Conservation (phyloP, 768 basidiomycete genomes). For the Trametes elegans region DNA sequence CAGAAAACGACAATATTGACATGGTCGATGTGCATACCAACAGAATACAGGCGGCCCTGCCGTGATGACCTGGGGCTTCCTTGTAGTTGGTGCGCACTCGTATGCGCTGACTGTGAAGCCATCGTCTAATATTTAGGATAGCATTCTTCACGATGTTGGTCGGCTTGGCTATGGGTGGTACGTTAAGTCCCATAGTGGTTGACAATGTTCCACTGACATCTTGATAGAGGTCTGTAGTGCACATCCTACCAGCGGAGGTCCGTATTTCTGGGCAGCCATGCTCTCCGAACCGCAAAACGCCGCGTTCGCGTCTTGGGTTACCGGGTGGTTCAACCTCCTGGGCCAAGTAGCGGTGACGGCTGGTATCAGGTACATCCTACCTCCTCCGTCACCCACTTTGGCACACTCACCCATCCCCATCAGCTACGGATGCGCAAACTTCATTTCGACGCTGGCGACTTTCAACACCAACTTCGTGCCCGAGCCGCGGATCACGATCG, state of each 20-base stretch:
- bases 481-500: slow-evolving; percentile 58
- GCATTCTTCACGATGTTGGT: slow-evolving; percentile 68
- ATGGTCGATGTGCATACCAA: not conserved
- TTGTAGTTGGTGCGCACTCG: slow-evolving; percentile 51
- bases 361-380: slow-evolving; percentile 51
- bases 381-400: not conserved
- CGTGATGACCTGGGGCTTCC: slow-evolving; percentile 77
- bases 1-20: not conserved
- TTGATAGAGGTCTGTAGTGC: slow-evolving; percentile 48
- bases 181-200: slow-evolving; percentile 11
- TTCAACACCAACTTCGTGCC: slow-evolving; percentile 59
- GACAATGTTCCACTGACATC: not conserved
- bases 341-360: slow-evolving; percentile 79
- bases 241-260: slow-evolving; percentile 70
- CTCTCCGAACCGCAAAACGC: slow-evolving; percentile 55
- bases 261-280: slow-evolving; percentile 84
- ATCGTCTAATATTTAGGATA: not conserved
- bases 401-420: not conserved
- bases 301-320: slow-evolving; percentile 70
- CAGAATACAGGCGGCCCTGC: slow-evolving; percentile 74
- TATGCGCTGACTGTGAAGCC: not conserved
- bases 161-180: slow-evolving; percentile 74
- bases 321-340: slow-evolving; percentile 73
- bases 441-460: slow-evolving; percentile 63
- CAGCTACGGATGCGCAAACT: slow-evolving; percentile 65